Evolutionary conservation across 805 yeast genomes (phyloP).

Genomic region (Starmerella floricola): DNA sequence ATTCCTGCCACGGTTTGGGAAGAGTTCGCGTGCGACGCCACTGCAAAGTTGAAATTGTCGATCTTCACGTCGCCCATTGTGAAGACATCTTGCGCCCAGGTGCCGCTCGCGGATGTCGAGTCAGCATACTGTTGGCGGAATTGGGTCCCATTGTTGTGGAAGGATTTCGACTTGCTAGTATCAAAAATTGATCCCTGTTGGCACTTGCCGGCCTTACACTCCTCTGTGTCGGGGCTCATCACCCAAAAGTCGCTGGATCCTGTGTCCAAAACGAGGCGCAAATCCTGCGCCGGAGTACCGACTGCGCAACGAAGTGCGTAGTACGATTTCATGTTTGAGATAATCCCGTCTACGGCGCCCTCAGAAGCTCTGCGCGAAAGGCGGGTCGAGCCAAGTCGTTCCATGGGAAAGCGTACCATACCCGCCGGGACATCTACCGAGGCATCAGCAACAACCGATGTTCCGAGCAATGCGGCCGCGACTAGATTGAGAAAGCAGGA

Average conservation of each 20-base stretch:
- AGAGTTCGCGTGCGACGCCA: constrained; percentile 54
- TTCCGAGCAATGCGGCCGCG: no score
- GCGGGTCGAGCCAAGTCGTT: neutral
- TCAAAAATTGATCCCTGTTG: constrained; percentile 16
- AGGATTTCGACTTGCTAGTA: constrained; percentile 21
- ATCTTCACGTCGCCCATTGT: constrained; percentile 40
- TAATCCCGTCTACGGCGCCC: neutral
- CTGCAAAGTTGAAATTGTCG: constrained; percentile 53
- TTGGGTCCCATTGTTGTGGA: constrained; percentile 4
- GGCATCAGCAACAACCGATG: no score
- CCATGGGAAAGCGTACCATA: constrained; percentile 1
- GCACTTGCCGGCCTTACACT: neutral
- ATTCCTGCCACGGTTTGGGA: constrained; percentile 39
- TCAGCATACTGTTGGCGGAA: constrained; percentile 24
- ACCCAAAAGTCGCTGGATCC: constrained; percentile 64
- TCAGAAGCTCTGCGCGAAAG: neutral
- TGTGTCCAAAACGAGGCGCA: constrained; percentile 49
- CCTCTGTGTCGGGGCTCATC: neutral
- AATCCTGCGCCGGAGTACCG: constrained; percentile 43
- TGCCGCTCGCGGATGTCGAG: constrained; percentile 35
- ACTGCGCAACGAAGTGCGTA: constrained; percentile 21
- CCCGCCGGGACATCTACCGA: neutral
- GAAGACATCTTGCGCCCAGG: constrained; percentile 42
- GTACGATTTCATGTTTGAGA: neutral
- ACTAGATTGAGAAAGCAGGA: no score